phyloP scores from a whole-genome alignment of 179 eudicot species.

The Spinacia oleracea region DNA sequence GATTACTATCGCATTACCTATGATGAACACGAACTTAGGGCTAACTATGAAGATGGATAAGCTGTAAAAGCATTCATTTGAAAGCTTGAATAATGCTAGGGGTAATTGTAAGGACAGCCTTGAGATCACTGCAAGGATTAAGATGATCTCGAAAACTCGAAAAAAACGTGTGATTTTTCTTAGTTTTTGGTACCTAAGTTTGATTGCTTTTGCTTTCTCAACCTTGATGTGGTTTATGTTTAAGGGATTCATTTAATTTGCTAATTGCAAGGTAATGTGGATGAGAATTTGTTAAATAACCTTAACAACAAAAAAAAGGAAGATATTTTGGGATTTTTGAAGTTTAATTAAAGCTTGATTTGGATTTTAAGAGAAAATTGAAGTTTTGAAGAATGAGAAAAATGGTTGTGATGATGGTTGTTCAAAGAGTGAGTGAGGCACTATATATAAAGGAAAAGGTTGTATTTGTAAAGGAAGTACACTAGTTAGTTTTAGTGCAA shows the following conservation, averaged over 20 bases:
- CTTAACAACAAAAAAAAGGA: background rate
- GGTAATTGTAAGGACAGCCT: constrained; percentile 48
- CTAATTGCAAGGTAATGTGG: background rate
- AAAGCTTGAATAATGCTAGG: constrained; percentile 31
- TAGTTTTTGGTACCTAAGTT: constrained; percentile 40
- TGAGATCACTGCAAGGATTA: constrained; percentile 49
- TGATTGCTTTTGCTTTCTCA: constrained; percentile 56
- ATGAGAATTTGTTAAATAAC: too few species aligned
- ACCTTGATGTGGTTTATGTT: constrained; percentile 44
- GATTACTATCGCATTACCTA: constrained; percentile 73
- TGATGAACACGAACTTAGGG: constrained; percentile 59
- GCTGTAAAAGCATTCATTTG: constrained; percentile 39
- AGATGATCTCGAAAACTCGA: constrained; percentile 57
- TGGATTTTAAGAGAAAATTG: constrained; percentile 24
- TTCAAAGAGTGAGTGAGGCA: constrained; percentile 18
- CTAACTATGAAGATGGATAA: constrained; percentile 41
- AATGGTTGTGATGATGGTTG: background rate
- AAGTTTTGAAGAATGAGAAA: background rate
- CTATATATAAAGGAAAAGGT: constrained; percentile 32
- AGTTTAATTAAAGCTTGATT: constrained; percentile 23
- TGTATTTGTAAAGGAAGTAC: constrained; percentile 1
- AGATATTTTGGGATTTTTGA: constrained; percentile 10
- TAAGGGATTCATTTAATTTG: constrained; percentile 68
- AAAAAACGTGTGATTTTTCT: constrained; percentile 50
- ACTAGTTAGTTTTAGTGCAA: constrained; percentile 2